These are phyloP conservation scores for Conticribra guillardii DNA, from an alignment of 108 stramenopile genomes.

Conservation along the genomic window DNA sequence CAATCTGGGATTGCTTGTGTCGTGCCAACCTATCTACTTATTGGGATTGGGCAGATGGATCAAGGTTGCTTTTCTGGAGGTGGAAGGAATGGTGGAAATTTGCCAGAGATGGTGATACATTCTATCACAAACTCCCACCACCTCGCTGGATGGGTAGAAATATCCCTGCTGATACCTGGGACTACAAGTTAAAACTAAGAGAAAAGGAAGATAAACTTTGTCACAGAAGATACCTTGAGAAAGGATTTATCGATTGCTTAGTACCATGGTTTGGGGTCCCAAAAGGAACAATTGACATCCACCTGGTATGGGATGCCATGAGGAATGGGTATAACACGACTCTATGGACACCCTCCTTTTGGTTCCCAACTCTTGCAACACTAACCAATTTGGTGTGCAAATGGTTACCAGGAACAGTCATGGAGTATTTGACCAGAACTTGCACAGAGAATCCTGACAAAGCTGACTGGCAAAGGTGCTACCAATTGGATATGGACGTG, in stretches of 20 bases:
- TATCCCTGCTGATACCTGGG: background rate
- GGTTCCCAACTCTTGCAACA: too few relatives aligned
- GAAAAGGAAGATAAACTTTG: conserved; percentile 5
- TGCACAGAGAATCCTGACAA: background rate
- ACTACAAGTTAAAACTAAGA: background rate
- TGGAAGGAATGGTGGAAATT: too few relatives aligned
- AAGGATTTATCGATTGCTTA: conserved; percentile 4
- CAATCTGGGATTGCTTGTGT: conserved; percentile 15
- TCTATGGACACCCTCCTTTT: conserved; percentile 42
- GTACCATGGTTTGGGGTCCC: conserved; percentile 23
- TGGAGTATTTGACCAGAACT: conserved; percentile 7
- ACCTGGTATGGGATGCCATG: conserved; percentile 46
- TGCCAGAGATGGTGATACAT: conserved; percentile 1
- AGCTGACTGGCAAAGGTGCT: conserved; percentile 10
- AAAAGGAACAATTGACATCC: conserved; percentile 39
- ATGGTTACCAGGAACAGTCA: conserved; percentile 21
- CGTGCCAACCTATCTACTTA: conserved; percentile 7
- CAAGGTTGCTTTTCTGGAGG: conserved; percentile 31
- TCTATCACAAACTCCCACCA: background rate
- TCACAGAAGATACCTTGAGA: conserved; percentile 5
- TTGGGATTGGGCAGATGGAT: conserved; percentile 48
- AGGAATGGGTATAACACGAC: conserved; percentile 48
- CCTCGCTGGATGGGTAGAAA: conserved; percentile 2
- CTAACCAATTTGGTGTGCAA: conserved; percentile 12
- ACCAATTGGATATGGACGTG: conserved; percentile 9